Evolutionary conservation across 768 basidiomycete genomes (phyloP).

Genomic region (Tubosaeta sp.): DNA sequence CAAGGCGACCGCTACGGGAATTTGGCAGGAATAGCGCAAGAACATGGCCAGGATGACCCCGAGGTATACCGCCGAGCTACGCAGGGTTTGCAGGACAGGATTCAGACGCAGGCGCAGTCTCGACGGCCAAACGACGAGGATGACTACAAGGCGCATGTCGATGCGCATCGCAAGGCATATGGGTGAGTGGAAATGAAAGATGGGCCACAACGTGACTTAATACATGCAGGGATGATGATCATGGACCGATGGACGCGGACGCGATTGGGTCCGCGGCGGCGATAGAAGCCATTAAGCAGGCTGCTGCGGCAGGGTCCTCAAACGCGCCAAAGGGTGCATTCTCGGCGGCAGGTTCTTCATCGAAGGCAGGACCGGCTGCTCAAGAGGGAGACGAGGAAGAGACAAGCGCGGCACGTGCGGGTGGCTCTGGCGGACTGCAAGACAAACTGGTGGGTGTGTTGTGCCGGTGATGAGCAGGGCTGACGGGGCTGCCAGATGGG

Average conservation of each 20-base stretch:
- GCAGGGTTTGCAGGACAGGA: slow-evolving; percentile 19
- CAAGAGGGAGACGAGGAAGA: slow-evolving; percentile 6
- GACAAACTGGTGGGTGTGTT: slow-evolving; percentile 26
- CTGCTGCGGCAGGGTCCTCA: slow-evolving; percentile 9
- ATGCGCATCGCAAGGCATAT: slow-evolving; percentile 31
- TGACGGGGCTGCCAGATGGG: slow-evolving; percentile 16
- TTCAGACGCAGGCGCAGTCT: slow-evolving; percentile 15
- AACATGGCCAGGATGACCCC: slow-evolving; percentile 15
- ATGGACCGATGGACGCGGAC: slow-evolving; percentile 25
- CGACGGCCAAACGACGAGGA: slow-evolving; percentile 3
- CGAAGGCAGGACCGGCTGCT: slow-evolving; percentile 1
- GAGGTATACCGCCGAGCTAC: slow-evolving; percentile 20
- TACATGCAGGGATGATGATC: slow-evolving; percentile 11
- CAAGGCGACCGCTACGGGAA: slow-evolving; percentile 17
- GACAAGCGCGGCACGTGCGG: background rate
- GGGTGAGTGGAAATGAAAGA: slow-evolving; percentile 17
- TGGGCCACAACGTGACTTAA: background rate
- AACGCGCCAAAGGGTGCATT: slow-evolving; percentile 20
- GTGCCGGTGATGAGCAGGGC: background rate
- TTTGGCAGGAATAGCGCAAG: slow-evolving; percentile 14
- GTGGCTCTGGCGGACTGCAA: slow-evolving; percentile 20
- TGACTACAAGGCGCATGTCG: slow-evolving; percentile 16
- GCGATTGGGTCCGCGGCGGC: slow-evolving; percentile 28
- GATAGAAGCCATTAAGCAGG: slow-evolving; percentile 29
- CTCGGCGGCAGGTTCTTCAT: background rate